Evolutionary conservation across 139 green algal genomes (phyloP), one percentile per base, ranked within the genome.

Genomic region (Tetradesmus lagerheimii): DNA sequence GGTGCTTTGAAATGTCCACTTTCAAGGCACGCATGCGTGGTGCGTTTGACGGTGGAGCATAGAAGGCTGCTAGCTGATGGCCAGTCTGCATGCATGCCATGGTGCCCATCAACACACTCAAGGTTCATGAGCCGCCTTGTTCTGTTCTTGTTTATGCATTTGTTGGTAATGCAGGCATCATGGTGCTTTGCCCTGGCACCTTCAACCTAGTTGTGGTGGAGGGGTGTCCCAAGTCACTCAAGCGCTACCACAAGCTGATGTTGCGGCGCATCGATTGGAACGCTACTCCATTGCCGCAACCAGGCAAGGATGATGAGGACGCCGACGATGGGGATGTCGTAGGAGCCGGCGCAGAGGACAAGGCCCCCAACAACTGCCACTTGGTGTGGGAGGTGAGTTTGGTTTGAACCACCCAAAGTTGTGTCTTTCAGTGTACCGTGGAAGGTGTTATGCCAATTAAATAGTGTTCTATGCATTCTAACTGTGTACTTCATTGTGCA

Each of bases 211-310:
- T 99, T 74, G 94, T 99, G 25, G 97, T 98, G 67, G 97, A 99
- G 92, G 97, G 97, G 66, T 92, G 91, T 41, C 27, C 82, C 11
- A 98, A 98, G 80, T 83, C 92, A 35, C 87, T 88, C n/a, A 88
- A 88, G 62, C 80, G 88, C 37, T 99, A 99, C 93, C 92, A 93
- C 57, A 99, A 99, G 93, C 94, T 99, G 23, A 99, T 99, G 97
- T 92, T 99, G 76, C 88, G 94, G 20, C 94, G 98, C 66, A 99
- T 99, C n/a, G 89, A 99, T 80, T 99, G 98, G 98, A 91, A 92
- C 16, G 74, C 71, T 2, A 84, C 79, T 74, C 76, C 89, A 27
- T 35, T 43, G 25, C 74, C 71, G 1, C 74, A 14, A 29, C 35
- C 38, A 2, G 85, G 62, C 4, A 91, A 90, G 4, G 92, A 92